Evolutionary conservation across 495 filamentous ascomycete species (phyloP).

Genomic region (Aspergillus ostianus): DNA sequence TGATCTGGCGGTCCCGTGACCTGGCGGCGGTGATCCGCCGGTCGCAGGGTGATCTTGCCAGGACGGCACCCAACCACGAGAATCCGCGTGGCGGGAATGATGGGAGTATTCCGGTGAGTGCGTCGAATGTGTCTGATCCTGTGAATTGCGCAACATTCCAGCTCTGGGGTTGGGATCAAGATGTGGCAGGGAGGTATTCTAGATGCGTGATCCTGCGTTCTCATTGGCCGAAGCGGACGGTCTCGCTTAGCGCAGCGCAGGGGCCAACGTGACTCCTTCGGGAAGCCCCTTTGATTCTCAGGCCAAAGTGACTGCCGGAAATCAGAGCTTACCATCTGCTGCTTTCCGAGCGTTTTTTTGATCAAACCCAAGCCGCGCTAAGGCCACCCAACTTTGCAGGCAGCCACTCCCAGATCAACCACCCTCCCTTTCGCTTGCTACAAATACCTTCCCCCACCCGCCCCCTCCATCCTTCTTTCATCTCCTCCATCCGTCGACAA

Average conservation of each 20-base stretch:
- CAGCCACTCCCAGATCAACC: slow-evolving; percentile 42
- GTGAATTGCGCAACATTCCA: background rate
- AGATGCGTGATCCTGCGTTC: slow-evolving; percentile 40
- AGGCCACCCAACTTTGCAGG: slow-evolving; percentile 24
- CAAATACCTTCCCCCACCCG: slow-evolving; percentile 53
- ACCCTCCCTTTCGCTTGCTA: slow-evolving; percentile 37
- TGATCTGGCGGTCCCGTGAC: slow-evolving; percentile 37
- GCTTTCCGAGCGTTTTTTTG: slow-evolving; percentile 36
- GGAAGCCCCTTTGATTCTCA: slow-evolving; percentile 33
- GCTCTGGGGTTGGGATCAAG: slow-evolving; percentile 39
- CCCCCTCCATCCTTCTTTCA: slow-evolving; percentile 49
- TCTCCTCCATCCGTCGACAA: slow-evolving; percentile 34
- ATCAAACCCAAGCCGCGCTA: slow-evolving; percentile 30
- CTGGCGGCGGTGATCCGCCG: slow-evolving; percentile 25
- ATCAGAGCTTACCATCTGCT: slow-evolving; percentile 39
- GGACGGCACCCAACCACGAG: slow-evolving; percentile 21
- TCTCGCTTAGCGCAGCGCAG: slow-evolving; percentile 39
- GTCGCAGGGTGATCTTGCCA: slow-evolving; percentile 29
- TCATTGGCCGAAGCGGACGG: slow-evolving; percentile 36
- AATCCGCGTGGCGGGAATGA: slow-evolving; percentile 21
- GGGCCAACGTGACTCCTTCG: slow-evolving; percentile 5
- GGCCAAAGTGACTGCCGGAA: slow-evolving; percentile 32
- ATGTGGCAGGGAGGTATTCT: slow-evolving; percentile 29
- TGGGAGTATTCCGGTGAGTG: slow-evolving; percentile 18
- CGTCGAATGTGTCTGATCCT: background rate